Base-by-base conservation (phyloP, 352 stramenopile genomes). In the Pythium grandisporangium region DNA sequence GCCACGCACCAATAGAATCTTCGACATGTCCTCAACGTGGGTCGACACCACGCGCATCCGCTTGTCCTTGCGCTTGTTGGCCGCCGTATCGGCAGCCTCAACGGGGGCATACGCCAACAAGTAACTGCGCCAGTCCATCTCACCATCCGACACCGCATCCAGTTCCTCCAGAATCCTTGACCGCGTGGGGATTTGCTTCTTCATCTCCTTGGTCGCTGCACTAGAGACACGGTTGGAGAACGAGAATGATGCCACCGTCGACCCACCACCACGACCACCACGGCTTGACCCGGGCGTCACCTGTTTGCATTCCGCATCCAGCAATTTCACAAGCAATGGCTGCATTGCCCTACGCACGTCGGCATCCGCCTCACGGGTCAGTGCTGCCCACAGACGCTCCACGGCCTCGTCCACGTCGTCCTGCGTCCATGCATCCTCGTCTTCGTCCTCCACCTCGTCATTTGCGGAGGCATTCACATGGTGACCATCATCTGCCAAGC, bases 171-270 rank as follows among this genome's bases (percentile, higher is more conserved):
- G 45, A 21, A 67, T 48, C 22, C 67, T 51, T 1, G 37, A 22
- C 37, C 50, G 55, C 7, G 48, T 48, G 11, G 66, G 67, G 2
- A 84, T 42, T 4, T 66, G 60, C 13, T 66, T 63, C 20, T 66
- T 75, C 42, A 77, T 42, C 38, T 84, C 73, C 37, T 68, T 80
- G 2, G 72, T 85, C 1, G 70, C 72, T 17, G 61, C 52, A 30
- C 61, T 56, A n/a, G 73, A 86, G 19, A 82, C 34, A 13, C 50
- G 42, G 16, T 54, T 52, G 19, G 60, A 48, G 2, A 54, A 47
- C 17, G 70, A 50, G 2, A 50, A 53, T 23, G 65, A 62, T 12
- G 61, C 72, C 4, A 46, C 47, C 36, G 61, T 62, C n/a, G 38
- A 37, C 12, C 55, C 45, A 16, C 68, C 59, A 8, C 69, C 58